These are phyloP conservation scores for Wickerhamiella kurtzmanii DNA, from an alignment of 805 yeast species.

Conservation along the genomic window DNA sequence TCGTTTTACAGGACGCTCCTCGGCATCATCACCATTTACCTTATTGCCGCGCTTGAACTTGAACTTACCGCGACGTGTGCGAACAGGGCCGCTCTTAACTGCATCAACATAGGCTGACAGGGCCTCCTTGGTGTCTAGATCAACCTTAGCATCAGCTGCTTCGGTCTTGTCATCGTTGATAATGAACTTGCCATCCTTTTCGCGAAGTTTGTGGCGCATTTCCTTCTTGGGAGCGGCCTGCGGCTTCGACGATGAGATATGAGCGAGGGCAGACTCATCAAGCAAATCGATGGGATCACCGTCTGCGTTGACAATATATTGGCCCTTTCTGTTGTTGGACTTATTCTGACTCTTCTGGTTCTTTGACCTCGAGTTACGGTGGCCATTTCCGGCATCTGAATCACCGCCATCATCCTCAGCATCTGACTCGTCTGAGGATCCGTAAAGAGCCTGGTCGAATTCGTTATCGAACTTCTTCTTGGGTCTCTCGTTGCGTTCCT, in stretches of 20 bases:
- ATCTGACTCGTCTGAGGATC: conserved; percentile 48
- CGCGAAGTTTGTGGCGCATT: conserved; percentile 22
- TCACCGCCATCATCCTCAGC: conserved; percentile 35
- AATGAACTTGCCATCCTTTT: conserved; percentile 55
- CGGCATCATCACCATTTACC: conserved; percentile 40
- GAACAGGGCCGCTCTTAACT: conserved; percentile 78
- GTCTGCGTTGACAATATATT: conserved; percentile 53
- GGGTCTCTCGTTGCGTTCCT: conserved; percentile 29
- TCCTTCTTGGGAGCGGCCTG: conserved; percentile 33
- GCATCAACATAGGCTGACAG: conserved; percentile 91
- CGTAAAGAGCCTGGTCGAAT: conserved; percentile 84
- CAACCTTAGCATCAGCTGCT: conserved; percentile 17
- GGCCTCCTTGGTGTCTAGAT: conserved; percentile 33
- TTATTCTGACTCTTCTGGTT: conserved; percentile 10
- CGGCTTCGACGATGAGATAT: conserved; percentile 81
- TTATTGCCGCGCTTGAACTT: conserved; percentile 61
- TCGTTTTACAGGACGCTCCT: conserved; percentile 26
- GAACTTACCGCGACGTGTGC: conserved; percentile 85
- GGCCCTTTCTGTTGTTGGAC: conserved; percentile 33
- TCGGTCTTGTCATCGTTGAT: conserved; percentile 38
- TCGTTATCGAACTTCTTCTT: conserved; percentile 59
- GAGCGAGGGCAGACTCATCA: conserved; percentile 72
- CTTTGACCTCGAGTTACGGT: too few relatives aligned
- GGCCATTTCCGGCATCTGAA: background rate
- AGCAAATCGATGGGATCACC: conserved; percentile 75